Percentiles rank a stretch among this genome's conserved stretches.
These are phyloP conservation scores for Ceratocystis alfenasii DNA, from an alignment of 2,329 filamentous ascomycete species.

Conservation along the genomic window DNA sequence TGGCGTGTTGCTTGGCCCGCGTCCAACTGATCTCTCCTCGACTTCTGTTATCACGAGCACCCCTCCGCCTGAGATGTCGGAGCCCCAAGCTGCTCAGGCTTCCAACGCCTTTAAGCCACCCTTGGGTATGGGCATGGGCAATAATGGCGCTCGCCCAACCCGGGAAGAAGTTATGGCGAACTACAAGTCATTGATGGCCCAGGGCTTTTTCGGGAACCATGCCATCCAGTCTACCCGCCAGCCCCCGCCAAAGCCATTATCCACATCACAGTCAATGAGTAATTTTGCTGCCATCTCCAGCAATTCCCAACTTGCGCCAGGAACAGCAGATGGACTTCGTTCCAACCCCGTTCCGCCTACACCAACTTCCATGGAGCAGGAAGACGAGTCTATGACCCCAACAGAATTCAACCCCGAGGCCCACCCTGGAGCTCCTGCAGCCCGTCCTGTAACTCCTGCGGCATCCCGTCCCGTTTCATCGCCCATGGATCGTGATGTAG, in stretches of 20 bases:
- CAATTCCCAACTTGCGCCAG: slow-evolving; percentile 14
- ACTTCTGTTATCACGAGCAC: not conserved
- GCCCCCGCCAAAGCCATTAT: slow-evolving; percentile 28
- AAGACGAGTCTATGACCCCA: slow-evolving; percentile 16
- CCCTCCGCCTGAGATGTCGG: not conserved
- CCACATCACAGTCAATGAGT: slow-evolving; percentile 18
- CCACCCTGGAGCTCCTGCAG: slow-evolving; percentile 23
- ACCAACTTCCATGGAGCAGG: slow-evolving; percentile 16
- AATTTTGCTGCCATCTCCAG: slow-evolving; percentile 20
- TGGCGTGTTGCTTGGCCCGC: not conserved
- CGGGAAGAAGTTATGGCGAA: slow-evolving; percentile 44
- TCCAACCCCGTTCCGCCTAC: slow-evolving; percentile 21
- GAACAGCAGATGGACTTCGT: slow-evolving; percentile 17
- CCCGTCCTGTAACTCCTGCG: slow-evolving; percentile 16
- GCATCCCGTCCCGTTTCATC: slow-evolving; percentile 24
- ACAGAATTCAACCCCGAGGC: slow-evolving; percentile 21
- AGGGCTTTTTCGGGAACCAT: slow-evolving; percentile 47
- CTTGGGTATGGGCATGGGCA: slow-evolving; percentile 20
- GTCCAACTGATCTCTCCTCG: slow-evolving; percentile 1
- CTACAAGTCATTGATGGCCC: slow-evolving; percentile 45
- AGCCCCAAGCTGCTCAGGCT: not conserved
- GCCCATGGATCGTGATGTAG: slow-evolving; percentile 21
- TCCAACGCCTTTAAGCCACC: not conserved
- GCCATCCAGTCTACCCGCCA: slow-evolving; percentile 47
- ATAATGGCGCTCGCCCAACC: slow-evolving; percentile 19